Conservation (phyloP, 345 rosid species). For the Heritiera littoralis region DNA sequence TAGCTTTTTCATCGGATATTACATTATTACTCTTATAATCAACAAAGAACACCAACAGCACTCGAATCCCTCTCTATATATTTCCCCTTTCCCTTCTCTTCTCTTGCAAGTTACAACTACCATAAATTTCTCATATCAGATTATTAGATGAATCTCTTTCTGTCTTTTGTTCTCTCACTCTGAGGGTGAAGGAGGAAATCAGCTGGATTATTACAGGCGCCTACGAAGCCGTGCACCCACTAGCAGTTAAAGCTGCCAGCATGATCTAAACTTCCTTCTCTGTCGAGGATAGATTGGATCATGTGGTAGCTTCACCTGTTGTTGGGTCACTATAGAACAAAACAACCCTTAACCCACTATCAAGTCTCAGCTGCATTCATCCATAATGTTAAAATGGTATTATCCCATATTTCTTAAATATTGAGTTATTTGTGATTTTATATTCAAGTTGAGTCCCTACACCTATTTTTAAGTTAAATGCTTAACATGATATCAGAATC, state of each 20-base stretch:
- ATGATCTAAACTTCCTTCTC: constrained; percentile 45
- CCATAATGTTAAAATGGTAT: no score
- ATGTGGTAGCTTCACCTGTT: constrained; percentile 57
- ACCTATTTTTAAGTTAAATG: no score
- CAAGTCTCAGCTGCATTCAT: no score
- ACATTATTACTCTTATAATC: not conserved
- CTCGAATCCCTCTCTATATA: constrained; percentile 9
- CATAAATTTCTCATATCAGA: not conserved
- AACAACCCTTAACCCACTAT: no score
- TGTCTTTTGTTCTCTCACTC: constrained; percentile 4
- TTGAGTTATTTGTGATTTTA: no score
- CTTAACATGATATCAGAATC: no score
- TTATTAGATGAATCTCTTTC: not conserved
- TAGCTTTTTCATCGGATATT: not conserved
- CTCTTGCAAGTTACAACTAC: not conserved
- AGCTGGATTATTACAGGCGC: not conserved
- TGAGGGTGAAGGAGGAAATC: not conserved
- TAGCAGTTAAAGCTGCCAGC: constrained; percentile 64
- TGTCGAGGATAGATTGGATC: constrained; percentile 40
- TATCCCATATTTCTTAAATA: no score
- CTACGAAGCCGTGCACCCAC: constrained; percentile 27
- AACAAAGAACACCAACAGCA: not conserved
- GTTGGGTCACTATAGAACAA: constrained; percentile 27
- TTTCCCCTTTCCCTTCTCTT: not conserved
- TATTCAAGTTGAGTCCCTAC: no score